Conservation (phyloP, 495 filamentous ascomycete species). For the Aspergillus panamensis region DNA sequence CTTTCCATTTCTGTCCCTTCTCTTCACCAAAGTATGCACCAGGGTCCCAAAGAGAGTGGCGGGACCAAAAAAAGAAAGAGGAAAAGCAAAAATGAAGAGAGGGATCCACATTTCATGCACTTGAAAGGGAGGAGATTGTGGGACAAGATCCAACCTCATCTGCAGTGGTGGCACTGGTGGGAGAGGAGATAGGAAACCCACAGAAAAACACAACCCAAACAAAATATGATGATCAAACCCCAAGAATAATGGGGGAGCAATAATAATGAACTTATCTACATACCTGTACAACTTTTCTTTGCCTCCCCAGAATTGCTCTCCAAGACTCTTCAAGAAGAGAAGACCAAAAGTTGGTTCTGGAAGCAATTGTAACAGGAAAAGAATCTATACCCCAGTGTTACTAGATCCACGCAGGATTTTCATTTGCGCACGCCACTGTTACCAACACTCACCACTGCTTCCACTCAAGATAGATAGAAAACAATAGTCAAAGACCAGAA, state of each 20-base stretch:
- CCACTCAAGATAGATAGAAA: constrained; percentile 1
- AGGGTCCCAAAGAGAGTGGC: not conserved
- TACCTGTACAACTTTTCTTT: constrained; percentile 17
- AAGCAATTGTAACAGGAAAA: constrained; percentile 6
- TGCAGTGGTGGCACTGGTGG: not conserved
- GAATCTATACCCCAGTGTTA: constrained; percentile 20
- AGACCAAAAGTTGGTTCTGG: not conserved
- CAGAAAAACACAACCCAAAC: not conserved
- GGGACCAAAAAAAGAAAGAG: constrained; percentile 2
- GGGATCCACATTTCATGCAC: constrained; percentile 9
- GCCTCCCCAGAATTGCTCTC: constrained; percentile 1
- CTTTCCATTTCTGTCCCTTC: not conserved
- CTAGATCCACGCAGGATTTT: constrained; percentile 20
- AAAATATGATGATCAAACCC: not conserved
- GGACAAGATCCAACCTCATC: not conserved
- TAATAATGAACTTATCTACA: constrained; percentile 2
- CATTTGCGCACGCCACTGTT: constrained; percentile 13
- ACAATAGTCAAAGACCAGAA: constrained; percentile 7
- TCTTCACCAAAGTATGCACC: constrained; percentile 2
- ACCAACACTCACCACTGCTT: constrained; percentile 10
- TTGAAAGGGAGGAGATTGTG: constrained; percentile 7
- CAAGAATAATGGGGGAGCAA: not conserved
- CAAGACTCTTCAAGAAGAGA: not conserved
- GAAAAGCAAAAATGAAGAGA: constrained; percentile 10
- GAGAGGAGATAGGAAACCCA: constrained; percentile 3